phyloP scores from a whole-genome alignment of 768 basidiomycete genomes.

The Leucogyrophana mollusca region DNA sequence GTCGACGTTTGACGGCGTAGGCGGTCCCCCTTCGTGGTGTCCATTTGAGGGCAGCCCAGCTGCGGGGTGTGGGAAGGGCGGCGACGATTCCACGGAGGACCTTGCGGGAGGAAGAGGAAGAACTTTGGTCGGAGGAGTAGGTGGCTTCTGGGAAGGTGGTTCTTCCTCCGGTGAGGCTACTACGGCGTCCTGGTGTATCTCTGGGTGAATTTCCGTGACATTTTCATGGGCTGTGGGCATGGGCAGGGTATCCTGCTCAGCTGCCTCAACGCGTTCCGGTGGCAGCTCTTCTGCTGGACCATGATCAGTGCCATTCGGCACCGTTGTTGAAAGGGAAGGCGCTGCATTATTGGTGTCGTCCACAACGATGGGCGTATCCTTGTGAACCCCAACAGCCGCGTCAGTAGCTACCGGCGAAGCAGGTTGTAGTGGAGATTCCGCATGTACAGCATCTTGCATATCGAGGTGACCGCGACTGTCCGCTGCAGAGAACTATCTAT shows the following conservation, averaged over 20 bases:
- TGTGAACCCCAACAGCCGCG: conserved; percentile 5
- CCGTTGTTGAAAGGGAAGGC: not conserved
- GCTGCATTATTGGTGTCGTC: conserved; percentile 3
- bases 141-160: not conserved
- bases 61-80: too few species aligned
- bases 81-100: too few species aligned
- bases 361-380: conserved; percentile 9
- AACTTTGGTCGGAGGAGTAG: conserved; percentile 7
- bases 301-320: not conserved
- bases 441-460: conserved; percentile 13
- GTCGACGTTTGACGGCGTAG: conserved; percentile 16
- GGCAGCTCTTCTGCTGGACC: not conserved
- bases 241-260: too few species aligned
- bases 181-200: not conserved
- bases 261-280: not conserved
- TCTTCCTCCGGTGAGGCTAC: not conserved
- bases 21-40: conserved; percentile 10
- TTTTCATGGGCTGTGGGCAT: not conserved
- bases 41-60: conserved; percentile 8
- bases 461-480: not conserved
- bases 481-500: not conserved
- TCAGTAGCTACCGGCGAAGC: conserved; percentile 1
- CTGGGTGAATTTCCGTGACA: not conserved
- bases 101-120: too few species aligned
- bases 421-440: not conserved